A percentile compares a stretch with the other conserved stretches of the same genome.
Evolutionary conservation across 192 early-diverging fungal species (phyloP).

Genomic region (Globomyces pollinis-pini): DNA sequence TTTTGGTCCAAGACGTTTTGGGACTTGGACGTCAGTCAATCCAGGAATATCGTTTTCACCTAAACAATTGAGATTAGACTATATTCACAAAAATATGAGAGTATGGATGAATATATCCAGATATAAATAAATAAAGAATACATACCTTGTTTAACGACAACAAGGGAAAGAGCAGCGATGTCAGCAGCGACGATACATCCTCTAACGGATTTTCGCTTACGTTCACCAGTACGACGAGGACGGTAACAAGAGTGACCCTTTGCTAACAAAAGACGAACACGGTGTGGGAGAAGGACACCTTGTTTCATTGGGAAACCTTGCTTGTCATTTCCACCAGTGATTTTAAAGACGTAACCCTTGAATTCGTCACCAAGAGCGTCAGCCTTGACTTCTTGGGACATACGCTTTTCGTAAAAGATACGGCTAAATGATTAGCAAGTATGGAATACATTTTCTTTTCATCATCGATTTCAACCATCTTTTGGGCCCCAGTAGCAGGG

Average conservation of each 20-base stretch:
- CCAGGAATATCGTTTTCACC: slow-evolving; percentile 90
- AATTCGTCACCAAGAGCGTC: slow-evolving; percentile 97
- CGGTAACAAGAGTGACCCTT: slow-evolving; percentile 99
- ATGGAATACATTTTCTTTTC: slow-evolving; percentile 78
- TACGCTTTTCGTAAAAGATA: slow-evolving; percentile 97
- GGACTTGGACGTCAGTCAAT: slow-evolving; percentile 83
- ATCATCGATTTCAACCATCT: slow-evolving; percentile 95
- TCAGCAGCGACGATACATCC: slow-evolving; percentile 96
- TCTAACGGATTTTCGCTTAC: slow-evolving; percentile 98
- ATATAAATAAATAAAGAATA: too few relatives aligned
- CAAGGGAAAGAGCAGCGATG: slow-evolving; percentile 88
- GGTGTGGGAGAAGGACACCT: slow-evolving; percentile 68
- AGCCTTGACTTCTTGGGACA: slow-evolving; percentile 90
- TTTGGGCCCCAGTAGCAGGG: slow-evolving; percentile 96
- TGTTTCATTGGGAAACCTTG: slow-evolving; percentile 99
- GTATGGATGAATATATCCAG: not conserved
- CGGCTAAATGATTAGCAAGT: slow-evolving; percentile 53
- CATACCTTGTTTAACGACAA: slow-evolving; percentile 83
- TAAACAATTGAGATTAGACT: too few relatives aligned
- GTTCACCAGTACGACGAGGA: slow-evolving; percentile 93
- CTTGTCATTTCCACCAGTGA: slow-evolving; percentile 99
- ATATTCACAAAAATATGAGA: too few relatives aligned
- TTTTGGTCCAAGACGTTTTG: slow-evolving; percentile 99
- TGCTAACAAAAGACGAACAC: slow-evolving; percentile 57
- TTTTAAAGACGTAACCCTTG: slow-evolving; percentile 99